Evolutionary conservation across 805 yeast genomes (phyloP).

Genomic region (Suhomyces sp.): DNA sequence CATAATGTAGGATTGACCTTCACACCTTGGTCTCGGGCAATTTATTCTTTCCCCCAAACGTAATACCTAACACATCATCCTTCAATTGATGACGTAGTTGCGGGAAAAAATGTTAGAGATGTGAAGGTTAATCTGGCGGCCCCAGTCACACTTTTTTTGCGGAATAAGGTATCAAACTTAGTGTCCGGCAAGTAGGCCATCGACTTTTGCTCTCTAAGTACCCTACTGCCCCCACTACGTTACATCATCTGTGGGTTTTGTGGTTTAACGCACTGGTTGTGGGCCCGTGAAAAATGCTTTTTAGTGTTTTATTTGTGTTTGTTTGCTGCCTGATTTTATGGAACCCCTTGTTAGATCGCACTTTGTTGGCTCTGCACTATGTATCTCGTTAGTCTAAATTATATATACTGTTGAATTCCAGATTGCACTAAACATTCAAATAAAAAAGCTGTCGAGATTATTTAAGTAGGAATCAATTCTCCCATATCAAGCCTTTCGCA

Average conservation of each 20-base stretch:
- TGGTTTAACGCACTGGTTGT: not conserved
- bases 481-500: not conserved
- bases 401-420: slow-evolving; percentile 2
- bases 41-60: not conserved
- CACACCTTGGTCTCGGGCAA: not conserved
- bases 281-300: not conserved
- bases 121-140: not conserved
- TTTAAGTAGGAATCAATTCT: not conserved
- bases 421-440: not conserved
- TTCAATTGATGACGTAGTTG: not conserved
- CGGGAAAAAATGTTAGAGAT: not conserved
- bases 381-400: not conserved
- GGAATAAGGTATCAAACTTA: not conserved
- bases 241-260: slow-evolving; percentile 1
- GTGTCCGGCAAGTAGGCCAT: not conserved
- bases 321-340: slow-evolving; percentile 5
- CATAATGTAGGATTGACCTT: not conserved
- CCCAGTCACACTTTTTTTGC: not conserved
- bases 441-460: not conserved
- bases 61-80: not conserved
- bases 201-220: not conserved
- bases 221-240: slow-evolving; percentile 1
- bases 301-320: slow-evolving; percentile 1
- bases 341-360: slow-evolving; percentile 2
- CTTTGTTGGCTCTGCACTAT: slow-evolving; percentile 2